These are phyloP conservation scores for Fragaria iinumae DNA, from an alignment of 306 rosid species.

Conservation along the genomic window DNA sequence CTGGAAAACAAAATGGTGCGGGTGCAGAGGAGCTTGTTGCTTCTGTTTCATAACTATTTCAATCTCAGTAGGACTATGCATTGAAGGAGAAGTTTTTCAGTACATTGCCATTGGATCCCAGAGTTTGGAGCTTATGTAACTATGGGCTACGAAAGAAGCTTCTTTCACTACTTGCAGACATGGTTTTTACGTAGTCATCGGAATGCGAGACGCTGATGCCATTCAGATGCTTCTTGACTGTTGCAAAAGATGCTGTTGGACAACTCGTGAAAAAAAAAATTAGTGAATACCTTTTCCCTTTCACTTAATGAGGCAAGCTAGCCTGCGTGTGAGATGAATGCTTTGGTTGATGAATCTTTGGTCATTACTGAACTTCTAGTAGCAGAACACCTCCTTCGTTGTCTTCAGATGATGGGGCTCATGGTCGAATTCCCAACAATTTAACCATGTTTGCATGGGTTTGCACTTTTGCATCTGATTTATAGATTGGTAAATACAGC, in stretches of 20 bases:
- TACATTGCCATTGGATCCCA: slow-evolving; percentile 71
- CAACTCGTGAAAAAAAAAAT: slow-evolving; percentile 68
- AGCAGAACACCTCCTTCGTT: slow-evolving; percentile 66
- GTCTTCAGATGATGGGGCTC: slow-evolving; percentile 81
- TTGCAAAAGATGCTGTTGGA: slow-evolving; percentile 93
- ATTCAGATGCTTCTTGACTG: slow-evolving; percentile 96
- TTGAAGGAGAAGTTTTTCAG: slow-evolving; percentile 84
- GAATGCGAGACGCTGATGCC: slow-evolving; percentile 97
- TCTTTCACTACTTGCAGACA: slow-evolving; percentile 96
- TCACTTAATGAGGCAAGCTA: slow-evolving; percentile 59
- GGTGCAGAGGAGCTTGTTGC: slow-evolving; percentile 92
- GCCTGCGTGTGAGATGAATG: slow-evolving; percentile 89
- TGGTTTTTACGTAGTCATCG: slow-evolving; percentile 84
- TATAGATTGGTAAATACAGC: too few species aligned
- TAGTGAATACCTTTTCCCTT: slow-evolving; percentile 61
- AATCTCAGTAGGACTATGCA: slow-evolving; percentile 64
- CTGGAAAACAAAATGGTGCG: slow-evolving; percentile 64
- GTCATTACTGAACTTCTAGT: slow-evolving; percentile 79
- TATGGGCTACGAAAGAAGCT: slow-evolving; percentile 98
- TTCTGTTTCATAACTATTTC: slow-evolving; percentile 81
- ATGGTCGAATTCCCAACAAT: slow-evolving; percentile 80
- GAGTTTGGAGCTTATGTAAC: slow-evolving; percentile 90
- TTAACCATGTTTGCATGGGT: too few species aligned
- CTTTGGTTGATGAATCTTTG: slow-evolving; percentile 90
- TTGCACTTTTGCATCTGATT: too few species aligned